A percentile compares a stretch with the other conserved stretches of the same genome.
phyloP scores from a whole-genome alignment of 1,284 basidiomycete genomes.

The Cerrena zonata region DNA sequence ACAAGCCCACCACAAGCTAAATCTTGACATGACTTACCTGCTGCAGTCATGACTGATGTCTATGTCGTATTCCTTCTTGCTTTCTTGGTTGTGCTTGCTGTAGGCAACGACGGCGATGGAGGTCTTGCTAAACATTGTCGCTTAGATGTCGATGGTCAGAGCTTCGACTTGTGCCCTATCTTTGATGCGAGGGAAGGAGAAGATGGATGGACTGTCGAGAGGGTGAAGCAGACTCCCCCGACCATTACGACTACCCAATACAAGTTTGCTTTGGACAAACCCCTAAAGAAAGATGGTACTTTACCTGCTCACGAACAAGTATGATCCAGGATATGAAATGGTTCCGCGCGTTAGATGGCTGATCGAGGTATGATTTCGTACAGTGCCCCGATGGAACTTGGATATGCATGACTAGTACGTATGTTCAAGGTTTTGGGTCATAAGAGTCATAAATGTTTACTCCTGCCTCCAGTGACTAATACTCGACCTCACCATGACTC shows the following conservation, averaged over 20 bases:
- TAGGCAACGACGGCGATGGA: conserved; percentile 1
- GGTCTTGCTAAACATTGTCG: conserved; percentile 19
- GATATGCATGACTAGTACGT: conserved; percentile 31
- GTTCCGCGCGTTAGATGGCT: neutral
- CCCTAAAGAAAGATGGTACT: conserved; percentile 23
- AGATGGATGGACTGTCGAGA: conserved; percentile 17
- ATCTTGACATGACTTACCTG: neutral
- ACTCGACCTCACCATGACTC: conserved; percentile 32
- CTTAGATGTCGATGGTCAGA: conserved; percentile 20
- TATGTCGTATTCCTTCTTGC: neutral
- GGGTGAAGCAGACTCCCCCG: conserved; percentile 25
- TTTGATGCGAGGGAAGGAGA: conserved; percentile 20
- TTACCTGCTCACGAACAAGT: conserved; percentile 20
- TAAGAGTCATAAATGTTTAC: neutral
- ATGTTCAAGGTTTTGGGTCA: neutral
- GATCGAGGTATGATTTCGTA: neutral
- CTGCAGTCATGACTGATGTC: neutral
- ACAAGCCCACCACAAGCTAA: no score
- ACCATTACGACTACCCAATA: conserved; percentile 28
- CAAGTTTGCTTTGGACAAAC: conserved; percentile 23
- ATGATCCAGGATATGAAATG: conserved; percentile 1
- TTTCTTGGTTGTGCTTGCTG: neutral
- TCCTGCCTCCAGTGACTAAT: conserved; percentile 29
- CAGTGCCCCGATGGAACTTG: conserved; percentile 33
- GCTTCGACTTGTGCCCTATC: conserved; percentile 29